phyloP scores from a whole-genome alignment of 305 asterid species.

The Fraxinus sp. region DNA sequence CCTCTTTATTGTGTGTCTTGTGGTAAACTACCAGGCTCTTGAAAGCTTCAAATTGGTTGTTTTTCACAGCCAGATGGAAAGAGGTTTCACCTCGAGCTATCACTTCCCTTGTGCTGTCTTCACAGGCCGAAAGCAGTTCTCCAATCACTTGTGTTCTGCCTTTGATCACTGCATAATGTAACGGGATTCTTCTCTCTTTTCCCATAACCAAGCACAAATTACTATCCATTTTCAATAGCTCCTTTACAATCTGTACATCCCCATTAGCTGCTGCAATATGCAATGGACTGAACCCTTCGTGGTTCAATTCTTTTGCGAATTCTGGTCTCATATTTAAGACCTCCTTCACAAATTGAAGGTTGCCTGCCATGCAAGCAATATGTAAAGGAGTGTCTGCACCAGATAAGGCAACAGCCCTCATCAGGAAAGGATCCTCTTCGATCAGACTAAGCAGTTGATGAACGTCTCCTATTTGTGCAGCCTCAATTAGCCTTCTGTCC shows the following conservation, averaged over 20 bases:
- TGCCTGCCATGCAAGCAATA: constrained; percentile 46
- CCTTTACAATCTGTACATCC: constrained; percentile 40
- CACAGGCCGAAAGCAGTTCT: not conserved
- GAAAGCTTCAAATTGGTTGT: constrained; percentile 26
- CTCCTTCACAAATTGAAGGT: constrained; percentile 33
- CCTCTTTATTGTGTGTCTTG: constrained; percentile 16
- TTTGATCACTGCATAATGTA: constrained; percentile 21
- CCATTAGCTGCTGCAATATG: constrained; percentile 56
- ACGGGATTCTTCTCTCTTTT: constrained; percentile 11
- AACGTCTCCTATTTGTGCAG: constrained; percentile 38
- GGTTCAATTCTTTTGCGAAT: constrained; percentile 34
- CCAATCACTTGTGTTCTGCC: constrained; percentile 6
- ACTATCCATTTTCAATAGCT: constrained; percentile 37
- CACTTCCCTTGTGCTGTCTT: not conserved
- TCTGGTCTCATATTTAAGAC: constrained; percentile 25
- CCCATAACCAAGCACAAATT: constrained; percentile 40
- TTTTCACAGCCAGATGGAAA: constrained; percentile 34
- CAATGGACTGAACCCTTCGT: constrained; percentile 51
- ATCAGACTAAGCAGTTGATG: constrained; percentile 31
- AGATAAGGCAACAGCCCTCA: constrained; percentile 13
- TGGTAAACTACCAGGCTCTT: constrained; percentile 8
- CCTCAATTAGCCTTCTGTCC: constrained; percentile 25
- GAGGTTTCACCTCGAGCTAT: constrained; percentile 22
- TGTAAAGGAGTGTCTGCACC: constrained; percentile 41
- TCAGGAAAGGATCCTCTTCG: constrained; percentile 32